Conservation (phyloP, 441 rosid species). For the Aleurites moluccanus region DNA sequence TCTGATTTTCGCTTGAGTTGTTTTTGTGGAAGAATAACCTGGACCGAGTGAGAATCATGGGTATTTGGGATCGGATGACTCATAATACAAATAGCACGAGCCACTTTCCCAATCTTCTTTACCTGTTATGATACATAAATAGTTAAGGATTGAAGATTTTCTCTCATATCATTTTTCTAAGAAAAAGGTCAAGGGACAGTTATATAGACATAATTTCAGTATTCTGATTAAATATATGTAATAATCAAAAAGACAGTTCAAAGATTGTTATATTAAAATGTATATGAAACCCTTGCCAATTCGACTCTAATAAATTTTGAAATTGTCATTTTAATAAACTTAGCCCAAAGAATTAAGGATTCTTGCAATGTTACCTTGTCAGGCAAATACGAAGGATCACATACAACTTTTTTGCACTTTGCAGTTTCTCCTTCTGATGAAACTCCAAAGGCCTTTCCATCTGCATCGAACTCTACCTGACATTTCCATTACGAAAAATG, state of each 20-base stretch:
- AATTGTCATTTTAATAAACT: not conserved
- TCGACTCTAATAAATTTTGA: not conserved
- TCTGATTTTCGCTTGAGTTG: constrained; percentile 82
- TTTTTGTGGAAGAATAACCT: constrained; percentile 80
- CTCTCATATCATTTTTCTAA: not conserved
- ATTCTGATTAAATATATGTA: not conserved
- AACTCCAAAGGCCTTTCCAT: constrained; percentile 66
- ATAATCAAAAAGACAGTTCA: not conserved
- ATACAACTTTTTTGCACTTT: constrained; percentile 79
- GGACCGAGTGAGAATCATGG: constrained; percentile 74
- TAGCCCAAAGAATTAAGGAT: not conserved
- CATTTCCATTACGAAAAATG: constrained; percentile 3
- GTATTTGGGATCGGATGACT: constrained; percentile 80
- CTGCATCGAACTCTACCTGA: constrained; percentile 71
- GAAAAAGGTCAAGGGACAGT: not conserved
- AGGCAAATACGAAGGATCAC: constrained; percentile 78
- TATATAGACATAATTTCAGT: not conserved
- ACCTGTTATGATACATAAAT: constrained; percentile 38
- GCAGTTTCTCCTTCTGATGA: constrained; percentile 88
- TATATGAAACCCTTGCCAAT: not conserved
- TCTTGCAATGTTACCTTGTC: constrained; percentile 48
- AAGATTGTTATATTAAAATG: not conserved
- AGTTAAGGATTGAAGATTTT: not conserved
- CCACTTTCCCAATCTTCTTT: constrained; percentile 73
- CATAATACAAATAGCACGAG: constrained; percentile 81